Conservation (phyloP, 495 filamentous ascomycete genomes). For the Amniculicola lignicola region DNA sequence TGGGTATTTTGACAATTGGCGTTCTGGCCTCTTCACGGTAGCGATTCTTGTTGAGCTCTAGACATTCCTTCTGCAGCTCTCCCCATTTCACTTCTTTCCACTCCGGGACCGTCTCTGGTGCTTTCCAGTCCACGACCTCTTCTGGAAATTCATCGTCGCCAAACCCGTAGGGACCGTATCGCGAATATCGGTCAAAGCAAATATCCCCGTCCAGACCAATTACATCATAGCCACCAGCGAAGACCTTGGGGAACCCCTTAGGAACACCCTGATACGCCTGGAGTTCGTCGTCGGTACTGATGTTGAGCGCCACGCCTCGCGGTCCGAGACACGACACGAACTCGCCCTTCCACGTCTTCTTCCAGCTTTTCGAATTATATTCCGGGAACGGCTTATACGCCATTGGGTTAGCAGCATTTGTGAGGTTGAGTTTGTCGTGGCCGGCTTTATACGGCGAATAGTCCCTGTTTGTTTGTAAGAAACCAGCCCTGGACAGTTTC, state of each 20-base stretch:
- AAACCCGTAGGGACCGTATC: conserved; percentile 54
- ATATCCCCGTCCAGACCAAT: conserved; percentile 47
- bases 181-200: conserved; percentile 55
- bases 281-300: conserved; percentile 48
- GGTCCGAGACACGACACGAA: conserved; percentile 50
- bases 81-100: conserved; percentile 74
- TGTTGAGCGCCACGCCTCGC: conserved; percentile 46
- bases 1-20: conserved; percentile 5
- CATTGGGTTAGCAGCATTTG: neutral
- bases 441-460: conserved; percentile 15
- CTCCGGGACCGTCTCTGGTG: conserved; percentile 43
- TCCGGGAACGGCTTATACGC: conserved; percentile 52
- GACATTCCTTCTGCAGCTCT: conserved; percentile 61
- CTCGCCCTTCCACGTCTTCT: conserved; percentile 44
- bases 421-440: conserved; percentile 15
- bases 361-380: conserved; percentile 50
- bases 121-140: conserved; percentile 36
- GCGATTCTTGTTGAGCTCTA: conserved; percentile 59
- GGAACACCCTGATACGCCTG: conserved; percentile 46
- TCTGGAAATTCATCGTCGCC: conserved; percentile 46
- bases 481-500: neutral
- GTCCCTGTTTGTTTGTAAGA: conserved; percentile 11
- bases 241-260: conserved; percentile 43
- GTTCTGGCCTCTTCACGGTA: conserved; percentile 44
- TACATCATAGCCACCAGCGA: conserved; percentile 51